Conservation (phyloP, 1,284 basidiomycete species). For the Heterobasidion annosum region DNA sequence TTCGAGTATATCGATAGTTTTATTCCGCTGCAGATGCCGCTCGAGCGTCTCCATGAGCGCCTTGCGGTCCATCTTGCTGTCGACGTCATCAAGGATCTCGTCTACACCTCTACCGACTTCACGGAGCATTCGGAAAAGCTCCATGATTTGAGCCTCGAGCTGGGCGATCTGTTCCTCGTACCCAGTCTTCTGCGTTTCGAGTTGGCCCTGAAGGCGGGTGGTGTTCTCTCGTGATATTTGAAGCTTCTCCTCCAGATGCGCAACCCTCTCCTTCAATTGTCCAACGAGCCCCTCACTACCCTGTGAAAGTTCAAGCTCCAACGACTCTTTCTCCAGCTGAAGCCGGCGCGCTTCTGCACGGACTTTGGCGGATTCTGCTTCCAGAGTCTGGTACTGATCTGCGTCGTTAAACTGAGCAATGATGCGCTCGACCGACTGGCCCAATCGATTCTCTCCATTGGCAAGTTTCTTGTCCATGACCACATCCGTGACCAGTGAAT, state of each 20-base stretch:
- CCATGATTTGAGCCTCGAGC: slow-evolving; percentile 88
- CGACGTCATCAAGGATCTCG: slow-evolving; percentile 62
- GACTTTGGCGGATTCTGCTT: slow-evolving; percentile 69
- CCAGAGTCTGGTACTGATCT: slow-evolving; percentile 74
- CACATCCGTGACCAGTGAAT: slow-evolving; percentile 88
- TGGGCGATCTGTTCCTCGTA: slow-evolving; percentile 87
- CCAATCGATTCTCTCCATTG: slow-evolving; percentile 81
- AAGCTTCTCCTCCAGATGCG: slow-evolving; percentile 76
- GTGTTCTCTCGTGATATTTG: slow-evolving; percentile 73
- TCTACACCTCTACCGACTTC: slow-evolving; percentile 74
- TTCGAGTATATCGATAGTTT: slow-evolving; percentile 82
- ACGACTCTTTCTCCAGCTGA: slow-evolving; percentile 62
- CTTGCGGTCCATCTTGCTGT: slow-evolving; percentile 67
- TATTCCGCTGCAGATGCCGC: slow-evolving; percentile 76
- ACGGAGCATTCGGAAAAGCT: slow-evolving; percentile 88
- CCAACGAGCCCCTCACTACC: slow-evolving; percentile 83
- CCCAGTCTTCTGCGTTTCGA: slow-evolving; percentile 72
- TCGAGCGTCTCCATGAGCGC: slow-evolving; percentile 76
- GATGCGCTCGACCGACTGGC: slow-evolving; percentile 84
- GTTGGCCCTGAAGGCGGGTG: slow-evolving; percentile 65
- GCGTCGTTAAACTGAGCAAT: slow-evolving; percentile 90
- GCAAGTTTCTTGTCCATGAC: slow-evolving; percentile 88
- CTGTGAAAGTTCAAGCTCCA: slow-evolving; percentile 76
- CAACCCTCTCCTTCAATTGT: slow-evolving; percentile 67
- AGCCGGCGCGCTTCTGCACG: slow-evolving; percentile 56